A percentile compares a stretch with the other conserved stretches of the same genome.
Conservation (phyloP, 345 rosid species). For the Hypericum perforatum region DNA sequence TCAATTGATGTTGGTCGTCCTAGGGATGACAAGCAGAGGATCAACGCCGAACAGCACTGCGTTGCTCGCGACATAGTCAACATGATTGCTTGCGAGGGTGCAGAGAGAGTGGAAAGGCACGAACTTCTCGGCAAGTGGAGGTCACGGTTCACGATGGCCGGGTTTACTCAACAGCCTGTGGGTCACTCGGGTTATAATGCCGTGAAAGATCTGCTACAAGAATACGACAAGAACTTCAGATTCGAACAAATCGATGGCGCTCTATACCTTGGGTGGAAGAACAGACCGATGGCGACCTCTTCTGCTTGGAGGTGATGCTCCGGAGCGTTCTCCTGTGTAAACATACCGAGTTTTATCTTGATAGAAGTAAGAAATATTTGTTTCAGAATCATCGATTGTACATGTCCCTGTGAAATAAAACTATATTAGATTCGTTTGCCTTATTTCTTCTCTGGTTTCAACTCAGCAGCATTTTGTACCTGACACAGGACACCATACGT, state of each 20-base stretch:
- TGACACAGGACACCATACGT: too few species aligned
- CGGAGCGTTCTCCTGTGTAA: too few species aligned
- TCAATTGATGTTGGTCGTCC: constrained; percentile 51
- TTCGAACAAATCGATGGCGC: constrained; percentile 44
- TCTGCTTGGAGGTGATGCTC: constrained; percentile 53
- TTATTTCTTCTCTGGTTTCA: too few species aligned
- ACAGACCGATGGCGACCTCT: constrained; percentile 57
- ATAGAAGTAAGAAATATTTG: too few species aligned
- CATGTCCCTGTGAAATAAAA: too few species aligned
- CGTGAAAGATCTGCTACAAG: constrained; percentile 33
- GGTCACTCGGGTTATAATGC: constrained; percentile 30
- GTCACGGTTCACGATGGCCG: constrained; percentile 57
- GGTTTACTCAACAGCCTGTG: constrained; percentile 38
- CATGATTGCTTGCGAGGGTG: constrained; percentile 75
- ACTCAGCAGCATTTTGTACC: too few species aligned
- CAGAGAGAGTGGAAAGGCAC: constrained; percentile 77
- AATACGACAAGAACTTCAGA: constrained; percentile 38
- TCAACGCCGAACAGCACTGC: constrained; percentile 75
- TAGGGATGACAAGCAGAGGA: constrained; percentile 53
- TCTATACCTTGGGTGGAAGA: constrained; percentile 55
- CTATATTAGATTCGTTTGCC: too few species aligned
- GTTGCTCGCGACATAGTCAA: constrained; percentile 82
- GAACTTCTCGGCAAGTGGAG: constrained; percentile 72
- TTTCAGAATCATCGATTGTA: too few species aligned
- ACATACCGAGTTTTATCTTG: too few species aligned